phyloP scores from a whole-genome alignment of 169 alveolate species.

The Plasmodium vinckei region DNA sequence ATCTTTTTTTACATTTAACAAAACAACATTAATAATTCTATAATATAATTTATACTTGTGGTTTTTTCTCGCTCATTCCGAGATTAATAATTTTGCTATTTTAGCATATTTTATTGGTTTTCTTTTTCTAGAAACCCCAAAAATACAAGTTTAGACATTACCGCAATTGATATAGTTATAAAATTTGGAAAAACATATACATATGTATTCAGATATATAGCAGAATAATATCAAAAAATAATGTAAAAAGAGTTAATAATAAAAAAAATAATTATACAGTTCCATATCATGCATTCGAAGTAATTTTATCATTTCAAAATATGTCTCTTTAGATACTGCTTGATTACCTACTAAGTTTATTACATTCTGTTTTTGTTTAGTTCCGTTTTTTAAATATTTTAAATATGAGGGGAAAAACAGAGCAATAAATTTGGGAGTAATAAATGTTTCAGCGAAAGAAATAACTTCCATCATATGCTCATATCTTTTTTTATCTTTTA shows the following conservation, averaged over 20 bases:
- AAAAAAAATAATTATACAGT: slow-evolving; percentile 52
- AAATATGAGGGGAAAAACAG: slow-evolving; percentile 73
- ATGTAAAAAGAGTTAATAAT: slow-evolving; percentile 10
- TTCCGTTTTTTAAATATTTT: slow-evolving; percentile 40
- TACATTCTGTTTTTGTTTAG: slow-evolving; percentile 63
- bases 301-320: slow-evolving; percentile 62
- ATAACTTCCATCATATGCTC: slow-evolving; percentile 37
- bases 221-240: neutral
- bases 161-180: no score
- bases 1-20: no score
- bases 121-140: no score
- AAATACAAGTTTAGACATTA: no score
- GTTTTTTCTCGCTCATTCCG: no score
- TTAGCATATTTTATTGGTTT: no score
- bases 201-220: no score
- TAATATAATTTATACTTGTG: no score
- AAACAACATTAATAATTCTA: no score
- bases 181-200: no score
- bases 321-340: slow-evolving; percentile 69
- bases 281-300: slow-evolving; percentile 58
- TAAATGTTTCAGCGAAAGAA: slow-evolving; percentile 57
- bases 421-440: slow-evolving; percentile 75
- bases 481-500: slow-evolving; percentile 8
- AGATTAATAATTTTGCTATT: no score
- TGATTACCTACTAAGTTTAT: slow-evolving; percentile 53